Evolutionary conservation across 2,329 filamentous ascomycete genomes (phyloP), one percentile per base, ranked within the genome.

Genomic region (Colletotrichum brevisporum): DNA sequence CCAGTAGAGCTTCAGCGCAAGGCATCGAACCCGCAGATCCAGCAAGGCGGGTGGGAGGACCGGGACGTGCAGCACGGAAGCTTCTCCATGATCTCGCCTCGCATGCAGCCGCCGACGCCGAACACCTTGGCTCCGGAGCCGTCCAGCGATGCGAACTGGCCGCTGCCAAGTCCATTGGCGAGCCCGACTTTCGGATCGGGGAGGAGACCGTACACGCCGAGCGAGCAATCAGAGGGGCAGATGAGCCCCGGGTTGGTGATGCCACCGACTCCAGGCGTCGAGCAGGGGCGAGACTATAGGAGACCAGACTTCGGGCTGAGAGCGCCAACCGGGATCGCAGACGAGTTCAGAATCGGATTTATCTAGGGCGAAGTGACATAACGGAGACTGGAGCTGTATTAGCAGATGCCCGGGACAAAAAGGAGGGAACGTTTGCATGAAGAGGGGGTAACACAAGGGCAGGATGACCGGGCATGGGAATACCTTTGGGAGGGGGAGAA

Each of bases 271-370:
- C 6, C 50, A 21, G 51, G 58, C 1, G 18, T 36, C 18, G 66
- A 67, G 45, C 47, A 54, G 6, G 16, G 60, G 10, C 36, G 39
- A 4, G 57, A 67, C 2, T 39, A 50, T 16, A 41, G 64, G 18
- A 51, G 70, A 26, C 70, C 70, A 5, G 70, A 72, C 43, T 71
- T 71, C 52, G 68, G 70, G 2, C 26, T 72, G 39, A 61, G 70
- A 6, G 70, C 68, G 24, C 70, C 70, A 12, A 72, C 70, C 27
- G 70, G 70, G 3, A 71, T 72, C 12, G 70, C 70, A 27, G 70
- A 72, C 31, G 70, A 72, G 43, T 72, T 71, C 36, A 59, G 64
- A 13, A 26, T 72, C n/a, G 68, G 68, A 2, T 72, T 72, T 53
- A 72, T 72, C 24, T 71, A 61, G 36, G 58, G 18, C 18, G 31